Base-by-base conservation (phyloP, 2,329 filamentous ascomycete genomes). In the Neoascochyta sp. region DNA sequence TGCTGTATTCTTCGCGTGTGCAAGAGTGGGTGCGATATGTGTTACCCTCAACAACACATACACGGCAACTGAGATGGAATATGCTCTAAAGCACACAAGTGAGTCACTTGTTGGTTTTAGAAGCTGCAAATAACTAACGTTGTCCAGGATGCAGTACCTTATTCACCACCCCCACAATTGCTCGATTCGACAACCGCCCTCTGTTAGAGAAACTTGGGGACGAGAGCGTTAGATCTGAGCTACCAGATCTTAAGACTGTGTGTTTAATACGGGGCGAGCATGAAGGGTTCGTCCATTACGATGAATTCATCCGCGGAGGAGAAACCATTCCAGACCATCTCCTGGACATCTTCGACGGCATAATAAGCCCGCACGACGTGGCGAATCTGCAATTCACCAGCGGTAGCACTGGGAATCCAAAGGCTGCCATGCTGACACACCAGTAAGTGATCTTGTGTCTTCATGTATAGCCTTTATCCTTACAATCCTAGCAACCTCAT, bases 11-110 rank as follows among this genome's bases (percentile, higher is more conserved):
- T 86, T 87, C 45, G 82, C 81, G 3, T 80, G 78, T 8, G 78
- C 80, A 22, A 52, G 63, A 25, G 45, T 69, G 9, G 66, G 66
- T 3, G 63, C 64, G 2, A 61, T 68, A 19, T 68, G 88, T 29
- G 83, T 88, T 16, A 86, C 88, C 24, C 67, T 89, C 44, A 89
- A 89, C 65, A 89, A 87, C 63, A 89, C 83, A 0, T 89, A 89
- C 56, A 89, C 84, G 1, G 72, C 80, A 2, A 76, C 74, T 1
- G 84, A 89, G 62, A 78, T 82, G 26, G 73, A 79, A 55, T 82
- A 83, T 59, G 84, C 81, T 7, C 61, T 89, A 16, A 73, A 74
- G 32, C 85, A 87, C 52, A 79, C 81, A 10, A 78, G 80, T 82
- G 63, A 45, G 68, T 57, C 11, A 21, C 11, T 5, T 8, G 7